Evolutionary conservation across 805 yeast species (phyloP).

Genomic region (Barnettozyma populi): DNA sequence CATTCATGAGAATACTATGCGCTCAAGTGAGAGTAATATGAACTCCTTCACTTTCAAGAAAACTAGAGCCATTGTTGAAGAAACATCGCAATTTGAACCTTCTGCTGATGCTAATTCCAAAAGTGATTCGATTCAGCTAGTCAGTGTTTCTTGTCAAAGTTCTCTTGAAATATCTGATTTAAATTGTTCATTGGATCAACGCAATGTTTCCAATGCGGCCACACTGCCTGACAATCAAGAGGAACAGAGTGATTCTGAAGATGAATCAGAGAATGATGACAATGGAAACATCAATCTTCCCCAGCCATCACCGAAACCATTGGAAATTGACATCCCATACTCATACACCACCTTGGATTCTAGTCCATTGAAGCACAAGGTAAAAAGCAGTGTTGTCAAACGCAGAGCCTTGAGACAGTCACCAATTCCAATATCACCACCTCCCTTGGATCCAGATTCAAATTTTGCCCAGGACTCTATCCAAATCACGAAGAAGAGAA

Average conservation of each 20-base stretch:
- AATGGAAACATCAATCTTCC: not conserved
- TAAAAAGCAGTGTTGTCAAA: not conserved
- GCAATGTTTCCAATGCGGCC: not conserved
- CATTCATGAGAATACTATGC: not conserved
- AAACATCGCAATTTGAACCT: not conserved
- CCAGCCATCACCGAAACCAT: not conserved
- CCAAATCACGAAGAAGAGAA: conserved; percentile 2
- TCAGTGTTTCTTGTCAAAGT: not conserved
- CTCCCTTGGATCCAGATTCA: not conserved
- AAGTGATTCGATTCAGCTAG: conserved; percentile 4
- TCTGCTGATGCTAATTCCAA: not conserved
- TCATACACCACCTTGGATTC: conserved; percentile 4
- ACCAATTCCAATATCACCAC: conserved; percentile 4
- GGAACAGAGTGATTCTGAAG: not conserved
- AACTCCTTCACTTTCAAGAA: not conserved
- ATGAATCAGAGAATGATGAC: not conserved
- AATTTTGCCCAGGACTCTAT: conserved; percentile 2
- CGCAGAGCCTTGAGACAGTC: conserved; percentile 3
- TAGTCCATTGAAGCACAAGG: conserved; percentile 5
- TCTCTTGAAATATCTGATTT: not conserved
- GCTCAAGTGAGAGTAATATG: not conserved
- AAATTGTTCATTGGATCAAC: not conserved
- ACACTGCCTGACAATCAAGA: not conserved
- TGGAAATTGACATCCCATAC: conserved; percentile 6
- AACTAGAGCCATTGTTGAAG: not conserved